Percentiles rank a stretch among this genome's conserved stretches.
These are phyloP conservation scores for Meredithiella fracta DNA, from an alignment of 2,329 filamentous ascomycete genomes.

Conservation along the genomic window DNA sequence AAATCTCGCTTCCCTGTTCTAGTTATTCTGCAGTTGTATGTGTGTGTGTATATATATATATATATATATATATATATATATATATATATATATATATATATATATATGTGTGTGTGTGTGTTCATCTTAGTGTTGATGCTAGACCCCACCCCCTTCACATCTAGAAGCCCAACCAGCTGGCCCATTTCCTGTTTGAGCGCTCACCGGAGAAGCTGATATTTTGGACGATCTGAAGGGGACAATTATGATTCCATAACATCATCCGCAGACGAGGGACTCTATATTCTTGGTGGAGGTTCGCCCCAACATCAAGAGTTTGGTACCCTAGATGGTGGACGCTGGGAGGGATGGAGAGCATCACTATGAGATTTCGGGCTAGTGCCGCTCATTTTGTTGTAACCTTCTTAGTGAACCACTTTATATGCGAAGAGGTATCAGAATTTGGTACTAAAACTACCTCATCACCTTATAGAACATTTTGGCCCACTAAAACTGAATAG, in stretches of 20 bases:
- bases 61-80: too few relatives aligned
- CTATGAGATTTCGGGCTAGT: background rate
- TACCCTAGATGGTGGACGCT: background rate
- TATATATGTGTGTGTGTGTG: background rate
- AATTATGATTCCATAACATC: background rate
- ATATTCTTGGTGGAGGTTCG: background rate
- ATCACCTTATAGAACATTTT: background rate
- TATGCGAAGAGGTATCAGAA: background rate
- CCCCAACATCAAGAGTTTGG: background rate
- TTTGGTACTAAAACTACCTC: background rate
- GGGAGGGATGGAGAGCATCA: background rate
- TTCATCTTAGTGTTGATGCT: background rate
- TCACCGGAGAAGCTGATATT: conserved; percentile 3
- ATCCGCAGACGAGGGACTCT: background rate
- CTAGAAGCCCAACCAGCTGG: background rate
- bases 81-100: too few relatives aligned
- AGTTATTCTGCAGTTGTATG: background rate
- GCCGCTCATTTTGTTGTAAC: background rate
- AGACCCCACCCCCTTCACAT: background rate
- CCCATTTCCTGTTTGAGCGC: background rate
- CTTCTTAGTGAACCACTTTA: background rate
- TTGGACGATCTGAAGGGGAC: background rate
- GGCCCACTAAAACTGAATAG: background rate
- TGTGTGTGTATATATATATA: too few relatives aligned
- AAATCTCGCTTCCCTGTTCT: background rate